Conservation (phyloP, 345 rosid genomes). For the Lepidium sativum region DNA sequence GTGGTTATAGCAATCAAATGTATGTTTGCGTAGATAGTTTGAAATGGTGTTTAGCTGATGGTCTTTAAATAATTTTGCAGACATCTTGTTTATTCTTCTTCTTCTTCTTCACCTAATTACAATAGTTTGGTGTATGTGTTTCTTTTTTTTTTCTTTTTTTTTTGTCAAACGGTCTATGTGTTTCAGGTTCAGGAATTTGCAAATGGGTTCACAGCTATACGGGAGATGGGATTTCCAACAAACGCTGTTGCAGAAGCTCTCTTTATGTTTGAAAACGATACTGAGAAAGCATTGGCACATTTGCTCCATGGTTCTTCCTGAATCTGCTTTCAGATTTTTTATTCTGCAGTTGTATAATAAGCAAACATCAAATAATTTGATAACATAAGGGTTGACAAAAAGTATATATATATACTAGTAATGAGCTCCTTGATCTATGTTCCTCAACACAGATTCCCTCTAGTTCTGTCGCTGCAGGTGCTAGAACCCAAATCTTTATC, state of each 20-base stretch:
- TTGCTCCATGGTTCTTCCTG: conserved; percentile 38
- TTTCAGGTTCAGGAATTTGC: conserved; percentile 64
- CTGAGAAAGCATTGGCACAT: conserved; percentile 72
- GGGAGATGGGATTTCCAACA: conserved; percentile 82
- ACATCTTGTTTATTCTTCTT: background rate
- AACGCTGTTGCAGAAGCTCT: conserved; percentile 55
- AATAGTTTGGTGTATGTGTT: background rate
- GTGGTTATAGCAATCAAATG: background rate
- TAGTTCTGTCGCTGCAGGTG: conserved; percentile 38
- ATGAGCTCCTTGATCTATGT: too few species aligned
- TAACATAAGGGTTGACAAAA: too few species aligned
- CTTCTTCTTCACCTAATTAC: background rate
- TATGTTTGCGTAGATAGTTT: background rate
- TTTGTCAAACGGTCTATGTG: too few species aligned
- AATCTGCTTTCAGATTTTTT: background rate
- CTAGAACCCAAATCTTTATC: conserved; percentile 69
- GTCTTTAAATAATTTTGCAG: background rate
- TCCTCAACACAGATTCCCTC: too few species aligned
- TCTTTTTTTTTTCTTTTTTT: too few species aligned
- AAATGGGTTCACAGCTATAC: conserved; percentile 43
- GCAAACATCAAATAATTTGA: too few species aligned
- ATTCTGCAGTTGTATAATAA: too few species aligned
- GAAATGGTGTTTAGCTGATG: background rate
- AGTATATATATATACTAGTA: too few species aligned
- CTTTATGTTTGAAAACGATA: conserved; percentile 57